These are phyloP conservation scores for Pisolithus microcarpus DNA, from an alignment of 768 basidiomycete species.

Conservation along the genomic window DNA sequence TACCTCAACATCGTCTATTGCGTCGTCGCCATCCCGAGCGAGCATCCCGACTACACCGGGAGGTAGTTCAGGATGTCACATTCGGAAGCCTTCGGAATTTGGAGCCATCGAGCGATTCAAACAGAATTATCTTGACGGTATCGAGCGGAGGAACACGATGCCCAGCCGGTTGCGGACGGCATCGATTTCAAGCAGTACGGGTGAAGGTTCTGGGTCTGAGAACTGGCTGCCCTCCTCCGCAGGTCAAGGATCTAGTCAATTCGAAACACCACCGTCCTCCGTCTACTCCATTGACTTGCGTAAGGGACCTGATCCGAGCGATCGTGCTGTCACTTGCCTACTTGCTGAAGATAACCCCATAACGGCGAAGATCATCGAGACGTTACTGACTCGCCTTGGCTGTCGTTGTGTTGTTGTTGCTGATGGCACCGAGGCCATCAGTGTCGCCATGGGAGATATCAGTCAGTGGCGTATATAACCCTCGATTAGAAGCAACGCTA, in stretches of 20 bases:
- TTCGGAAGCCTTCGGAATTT: constrained; percentile 84
- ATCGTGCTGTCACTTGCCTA: constrained; percentile 87
- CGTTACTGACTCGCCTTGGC: constrained; percentile 85
- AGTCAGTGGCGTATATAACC: constrained; percentile 47
- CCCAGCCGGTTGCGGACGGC: constrained; percentile 84
- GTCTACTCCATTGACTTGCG: constrained; percentile 79
- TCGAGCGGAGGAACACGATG: constrained; percentile 74
- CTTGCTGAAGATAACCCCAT: constrained; percentile 98
- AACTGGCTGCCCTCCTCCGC: constrained; percentile 52
- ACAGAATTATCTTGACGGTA: constrained; percentile 68
- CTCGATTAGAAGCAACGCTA: neutral
- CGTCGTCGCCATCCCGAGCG: constrained; percentile 79
- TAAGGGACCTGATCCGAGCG: constrained; percentile 69
- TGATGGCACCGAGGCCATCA: constrained; percentile 95
- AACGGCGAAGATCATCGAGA: constrained; percentile 95
- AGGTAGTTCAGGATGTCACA: constrained; percentile 46
- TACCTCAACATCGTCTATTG: constrained; percentile 85
- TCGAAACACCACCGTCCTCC: constrained; percentile 74
- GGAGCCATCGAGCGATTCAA: constrained; percentile 88
- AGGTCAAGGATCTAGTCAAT: constrained; percentile 47
- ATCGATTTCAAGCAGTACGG: constrained; percentile 76
- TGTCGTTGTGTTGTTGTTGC: constrained; percentile 94
- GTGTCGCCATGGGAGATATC: constrained; percentile 95
- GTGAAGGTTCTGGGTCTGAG: constrained; percentile 73
- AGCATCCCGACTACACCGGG: constrained; percentile 69